These are phyloP conservation scores for Coemansia sp. DNA, from an alignment of 192 early-diverging fungal species.

Conservation along the genomic window DNA sequence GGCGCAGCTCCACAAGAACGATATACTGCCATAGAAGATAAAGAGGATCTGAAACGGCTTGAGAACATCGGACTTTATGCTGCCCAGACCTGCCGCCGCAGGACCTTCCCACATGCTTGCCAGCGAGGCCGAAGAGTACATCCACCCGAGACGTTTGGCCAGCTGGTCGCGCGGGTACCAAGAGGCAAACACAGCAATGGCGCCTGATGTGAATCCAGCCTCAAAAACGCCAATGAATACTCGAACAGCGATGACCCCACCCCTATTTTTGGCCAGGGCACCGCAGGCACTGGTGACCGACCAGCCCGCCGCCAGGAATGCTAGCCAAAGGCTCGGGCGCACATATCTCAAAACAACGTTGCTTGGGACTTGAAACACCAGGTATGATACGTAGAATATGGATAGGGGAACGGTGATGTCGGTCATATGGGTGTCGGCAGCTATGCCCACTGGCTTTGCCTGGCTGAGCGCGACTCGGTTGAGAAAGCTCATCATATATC, in stretches of 20 bases:
- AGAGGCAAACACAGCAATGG: slow-evolving; percentile 7
- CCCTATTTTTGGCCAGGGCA: slow-evolving; percentile 9
- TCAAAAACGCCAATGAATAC: slow-evolving; percentile 9
- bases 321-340: slow-evolving; percentile 5
- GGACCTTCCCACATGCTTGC: slow-evolving; percentile 12
- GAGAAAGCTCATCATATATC: slow-evolving; percentile 12
- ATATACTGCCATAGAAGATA: slow-evolving; percentile 5
- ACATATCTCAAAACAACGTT: slow-evolving; percentile 10
- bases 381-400: slow-evolving; percentile 10
- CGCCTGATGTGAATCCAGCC: slow-evolving; percentile 8
- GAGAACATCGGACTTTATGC: slow-evolving; percentile 2
- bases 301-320: slow-evolving; percentile 10
- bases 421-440: background rate
- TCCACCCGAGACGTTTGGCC: slow-evolving; percentile 4
- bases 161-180: slow-evolving; percentile 15
- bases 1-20: slow-evolving; percentile 5
- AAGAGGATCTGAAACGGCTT: slow-evolving; percentile 12
- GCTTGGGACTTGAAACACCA: slow-evolving; percentile 12
- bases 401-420: slow-evolving; percentile 10
- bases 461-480: slow-evolving; percentile 10
- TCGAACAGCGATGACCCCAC: slow-evolving; percentile 6
- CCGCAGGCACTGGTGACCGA: slow-evolving; percentile 4
- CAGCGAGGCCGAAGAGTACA: slow-evolving; percentile 7
- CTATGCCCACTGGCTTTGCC: slow-evolving; percentile 8
- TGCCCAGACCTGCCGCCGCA: slow-evolving; percentile 8